Evolutionary conservation across 495 filamentous ascomycete genomes (phyloP), one percentile per base, ranked within the genome.

Genomic region (Tuber umbilicatum): DNA sequence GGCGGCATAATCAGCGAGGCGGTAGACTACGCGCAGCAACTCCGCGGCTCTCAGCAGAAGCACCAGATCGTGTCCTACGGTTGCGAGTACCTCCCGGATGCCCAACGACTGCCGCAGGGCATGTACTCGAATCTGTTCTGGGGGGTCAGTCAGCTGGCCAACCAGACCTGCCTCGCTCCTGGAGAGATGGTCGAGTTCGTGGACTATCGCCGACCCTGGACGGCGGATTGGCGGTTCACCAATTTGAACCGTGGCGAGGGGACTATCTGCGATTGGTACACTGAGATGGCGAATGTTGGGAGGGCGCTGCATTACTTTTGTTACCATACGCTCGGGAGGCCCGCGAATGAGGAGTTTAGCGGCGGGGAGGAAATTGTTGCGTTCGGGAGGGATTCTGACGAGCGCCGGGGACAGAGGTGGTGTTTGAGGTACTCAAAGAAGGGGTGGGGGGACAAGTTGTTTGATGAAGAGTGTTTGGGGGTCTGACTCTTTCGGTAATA

Each of bases 371-470:
- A 81, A 70, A 78, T 80, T 10, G 41, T 81, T n/a, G 79, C 75
- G 17, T 81, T 68, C 31, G 80, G 80, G 12, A 75, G 55, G 39
- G 69, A 73, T 64, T 31, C 70, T 16, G 68, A 45, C 4, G 47
- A 27, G 64, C 38, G 16, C 27, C 27, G 68, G 3, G 70, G 55
- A 0, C 70, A 81, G 73, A 67, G 42, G 69, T 82, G 80, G 80
- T 82, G 80, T 67, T 35, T 82, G 74, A 82, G 80, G 77, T 82
- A 82, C 47, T 82, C 80, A 37, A 72, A 80, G 45, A 82, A 75
- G 50, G 80, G 80, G 9, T 82, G 80, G 80, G 72, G 50, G 17
- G 72, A 71, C 71, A 55, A n/a, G 17, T 41, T 75, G 41, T 82
- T 80, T 77, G 77, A 74, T 41, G 64, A 73, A 55, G 71, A 76